A percentile compares a stretch with the other conserved stretches of the same genome.
Conservation (phyloP, 345 rosid species). For the Corymbia maculata region DNA sequence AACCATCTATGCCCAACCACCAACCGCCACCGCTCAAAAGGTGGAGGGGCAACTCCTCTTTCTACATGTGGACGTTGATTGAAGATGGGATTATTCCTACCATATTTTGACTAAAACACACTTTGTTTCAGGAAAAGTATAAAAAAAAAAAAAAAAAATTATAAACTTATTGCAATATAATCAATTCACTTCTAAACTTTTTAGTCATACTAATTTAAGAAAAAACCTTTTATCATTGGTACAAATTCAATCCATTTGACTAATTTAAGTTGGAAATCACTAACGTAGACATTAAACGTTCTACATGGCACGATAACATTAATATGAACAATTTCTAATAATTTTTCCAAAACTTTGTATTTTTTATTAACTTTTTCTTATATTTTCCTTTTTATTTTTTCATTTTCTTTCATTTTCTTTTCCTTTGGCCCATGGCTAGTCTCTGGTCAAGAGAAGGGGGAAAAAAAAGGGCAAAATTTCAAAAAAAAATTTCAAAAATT, state of each 20-base stretch:
- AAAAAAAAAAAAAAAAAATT: rapidly evolving
- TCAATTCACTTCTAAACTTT: too few species aligned
- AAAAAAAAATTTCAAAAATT: too few species aligned
- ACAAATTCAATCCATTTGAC: too few species aligned
- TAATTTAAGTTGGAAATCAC: too few species aligned
- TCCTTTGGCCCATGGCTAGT: background rate
- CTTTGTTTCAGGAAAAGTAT: background rate
- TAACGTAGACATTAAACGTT: rapidly evolving
- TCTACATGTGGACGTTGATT: background rate
- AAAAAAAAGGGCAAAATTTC: too few species aligned
- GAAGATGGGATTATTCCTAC: background rate
- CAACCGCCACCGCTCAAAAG: rapidly evolving
- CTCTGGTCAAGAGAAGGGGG: background rate
- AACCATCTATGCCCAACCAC: background rate
- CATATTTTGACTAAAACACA: background rate
- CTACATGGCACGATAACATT: rapidly evolving
- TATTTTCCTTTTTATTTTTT: too few species aligned
- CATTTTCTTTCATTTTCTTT: too few species aligned
- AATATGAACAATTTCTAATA: too few species aligned
- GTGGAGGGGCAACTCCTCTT: background rate
- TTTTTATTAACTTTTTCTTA: too few species aligned
- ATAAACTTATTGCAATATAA: too few species aligned
- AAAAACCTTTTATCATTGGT: too few species aligned
- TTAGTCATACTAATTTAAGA: rapidly evolving
- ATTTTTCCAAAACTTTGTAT: too few species aligned